Evolutionary conservation across 352 stramenopile species (phyloP).

Genomic region (Pythium biforme): DNA sequence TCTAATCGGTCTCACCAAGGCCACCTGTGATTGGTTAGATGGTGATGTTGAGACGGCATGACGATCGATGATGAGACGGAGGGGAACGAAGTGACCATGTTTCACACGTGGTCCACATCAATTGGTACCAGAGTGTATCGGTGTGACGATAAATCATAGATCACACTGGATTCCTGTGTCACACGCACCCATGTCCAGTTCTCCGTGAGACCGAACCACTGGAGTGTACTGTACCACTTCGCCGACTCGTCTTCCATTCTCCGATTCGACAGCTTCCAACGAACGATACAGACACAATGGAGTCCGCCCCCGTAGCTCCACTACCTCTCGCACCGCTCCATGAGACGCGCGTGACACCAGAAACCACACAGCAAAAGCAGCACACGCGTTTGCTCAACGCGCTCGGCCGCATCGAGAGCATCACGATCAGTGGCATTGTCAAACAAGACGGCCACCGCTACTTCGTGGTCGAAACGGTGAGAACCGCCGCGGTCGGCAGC

Average conservation of each 20-base stretch:
- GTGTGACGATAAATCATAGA: background rate
- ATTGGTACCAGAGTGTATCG: background rate
- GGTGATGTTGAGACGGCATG: background rate
- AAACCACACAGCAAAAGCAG: background rate
- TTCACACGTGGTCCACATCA: background rate
- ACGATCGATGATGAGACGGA: background rate
- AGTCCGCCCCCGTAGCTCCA: no score
- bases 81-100: no score
- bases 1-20: background rate
- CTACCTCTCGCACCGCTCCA: background rate
- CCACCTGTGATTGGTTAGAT: constrained; percentile 1
- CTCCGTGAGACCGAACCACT: background rate
- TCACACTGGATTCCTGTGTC: background rate
- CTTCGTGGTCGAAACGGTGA: background rate
- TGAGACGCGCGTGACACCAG: background rate
- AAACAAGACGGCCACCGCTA: constrained; percentile 4
- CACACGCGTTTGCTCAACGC: background rate
- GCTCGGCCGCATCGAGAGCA: background rate
- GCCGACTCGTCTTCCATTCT: background rate
- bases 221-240: no score
- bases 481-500: background rate
- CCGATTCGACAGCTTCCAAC: background rate
- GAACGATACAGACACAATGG: background rate
- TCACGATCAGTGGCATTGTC: background rate
- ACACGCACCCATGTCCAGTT: background rate